Base-by-base conservation (phyloP, 2,329 filamentous ascomycete genomes). In the Aureobasidium sp. region DNA sequence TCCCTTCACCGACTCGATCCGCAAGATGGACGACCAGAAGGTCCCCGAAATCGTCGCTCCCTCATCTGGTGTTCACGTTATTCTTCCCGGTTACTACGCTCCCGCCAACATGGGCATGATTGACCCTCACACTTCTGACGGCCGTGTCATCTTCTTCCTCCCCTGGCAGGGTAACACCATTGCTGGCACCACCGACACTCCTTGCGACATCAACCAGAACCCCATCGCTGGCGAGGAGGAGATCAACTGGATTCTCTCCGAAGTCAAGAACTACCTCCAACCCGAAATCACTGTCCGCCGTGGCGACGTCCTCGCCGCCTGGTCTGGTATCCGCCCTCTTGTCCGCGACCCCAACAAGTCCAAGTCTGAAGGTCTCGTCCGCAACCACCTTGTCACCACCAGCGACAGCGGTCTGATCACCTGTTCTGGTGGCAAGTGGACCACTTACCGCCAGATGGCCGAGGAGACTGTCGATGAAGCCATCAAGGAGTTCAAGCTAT, bases 91-190 rank as follows among this genome's bases (percentile, higher is more conserved):
- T 52, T 95, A 94, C 78, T 94, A 88, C 79, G 89, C 87, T 69
- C 90, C 90, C 47, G 82, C 86, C 22, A 87, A 91, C 71, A 94
- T 95, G 90, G 91, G 91, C 64, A 80, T 95, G 44, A 89, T 95
- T 68, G 91, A 96, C 70, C 90, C 91, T 5, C 85, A 86, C 44
- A 94, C 91, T 1, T 95, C 90, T 1, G 91, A 95, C 71, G 91
- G 91, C 22, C 85, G 91, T 72, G 91, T 95, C 55, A 93, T 95
- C 71, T 95, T 95, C 84, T 95, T 96, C 81, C 81, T 95, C 44
- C 91, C 91, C 25, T 95, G 91, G 91, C 90, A 95, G 77, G 90
- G 90, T 53, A 94, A 94, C 77, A 95, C 90, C 15, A 94, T 95
- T 70, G 91, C 90, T 49, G 91, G 91, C 64, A 95, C 91, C 5